Evolutionary conservation across 768 basidiomycete genomes (phyloP).

Genomic region (Trametes coccinea): DNA sequence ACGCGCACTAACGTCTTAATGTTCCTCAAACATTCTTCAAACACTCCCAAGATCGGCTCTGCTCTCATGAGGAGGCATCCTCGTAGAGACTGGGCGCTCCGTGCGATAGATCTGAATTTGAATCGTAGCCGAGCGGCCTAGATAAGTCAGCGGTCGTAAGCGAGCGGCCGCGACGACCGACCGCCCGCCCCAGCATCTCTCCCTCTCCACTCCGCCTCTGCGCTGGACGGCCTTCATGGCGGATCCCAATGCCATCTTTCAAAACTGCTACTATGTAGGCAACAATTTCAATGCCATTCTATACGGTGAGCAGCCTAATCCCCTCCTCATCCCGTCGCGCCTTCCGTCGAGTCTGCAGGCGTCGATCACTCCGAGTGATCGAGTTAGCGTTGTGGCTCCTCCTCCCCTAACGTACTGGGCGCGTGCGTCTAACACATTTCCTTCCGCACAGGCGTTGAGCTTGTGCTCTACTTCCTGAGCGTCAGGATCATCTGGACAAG

Average conservation of each 20-base stretch:
- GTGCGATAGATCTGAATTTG: no score
- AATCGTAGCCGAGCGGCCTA: no score
- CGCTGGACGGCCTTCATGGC: conserved; percentile 3
- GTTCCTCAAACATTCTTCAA: no score
- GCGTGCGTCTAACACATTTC: neutral
- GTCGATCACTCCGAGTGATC: neutral
- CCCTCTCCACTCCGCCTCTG: neutral
- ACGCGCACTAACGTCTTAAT: no score
- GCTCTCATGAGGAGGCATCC: no score
- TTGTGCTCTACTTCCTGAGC: conserved; percentile 30
- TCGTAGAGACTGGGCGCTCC: no score
- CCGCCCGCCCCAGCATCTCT: neutral
- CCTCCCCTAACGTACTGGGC: neutral
- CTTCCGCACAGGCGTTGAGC: conserved; percentile 26
- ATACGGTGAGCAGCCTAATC: conserved; percentile 23
- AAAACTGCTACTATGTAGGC: conserved; percentile 30
- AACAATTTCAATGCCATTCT: conserved; percentile 32
- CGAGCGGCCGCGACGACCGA: neutral
- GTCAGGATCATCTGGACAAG: conserved; percentile 21
- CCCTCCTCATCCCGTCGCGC: conserved; percentile 1
- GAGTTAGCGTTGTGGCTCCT: neutral
- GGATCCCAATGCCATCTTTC: conserved; percentile 22
- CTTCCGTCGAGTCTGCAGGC: neutral
- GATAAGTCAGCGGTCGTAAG: neutral
- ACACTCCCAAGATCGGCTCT: no score